Base-by-base conservation (phyloP, 2,329 filamentous ascomycete species). In the Aspergillus sp. region DNA sequence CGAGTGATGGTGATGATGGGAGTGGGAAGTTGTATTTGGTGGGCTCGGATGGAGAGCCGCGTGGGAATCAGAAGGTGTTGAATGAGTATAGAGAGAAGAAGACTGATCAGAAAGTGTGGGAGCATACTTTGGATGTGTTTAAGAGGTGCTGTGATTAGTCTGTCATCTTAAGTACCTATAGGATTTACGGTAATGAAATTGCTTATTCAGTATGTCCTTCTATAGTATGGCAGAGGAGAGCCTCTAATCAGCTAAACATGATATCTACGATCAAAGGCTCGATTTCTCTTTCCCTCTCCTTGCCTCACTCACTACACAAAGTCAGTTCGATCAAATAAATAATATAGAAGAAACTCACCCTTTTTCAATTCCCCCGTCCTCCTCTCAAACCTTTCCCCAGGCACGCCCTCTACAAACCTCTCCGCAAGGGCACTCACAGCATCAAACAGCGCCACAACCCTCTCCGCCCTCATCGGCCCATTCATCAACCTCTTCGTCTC, bases 401-500 rank as follows among this genome's bases (percentile, higher is more conserved):
- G 80, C 11, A 77, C 78, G 48, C 73, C 79, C 45, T 79, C 79
- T 0, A 81, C 78, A 62, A 81, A 80, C 53, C 80, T 66, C 64
- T 82, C 79, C 2, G 77, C 73, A 51, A 82, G 63, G 27, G 79
- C 80, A 73, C 81, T 77, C 9, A 79, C 63, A 3, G 76, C 71
- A 68, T 82, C 77, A n/a, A 75, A 70, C 35, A 82, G 76, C 0
- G 80, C 80, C 12, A 81, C 59, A 64, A 82, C 64, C 56, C 80
- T 72, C 55, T 67, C 72, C 62, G 76, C 75, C 55, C 79, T 69
- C 47, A 80, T 66, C 12, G 74, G 74, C 5, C 72, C 71, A 70
- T 82, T 82, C 68, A 80, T 77, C 67, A 82, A 63, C 64, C 79
- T 72, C 70, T 82, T 82, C 64, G 73, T 75, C 73, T 82, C 79